Evolutionary conservation across 176 grass and related monocot genomes (phyloP), one percentile per base, ranked within the genome.

Genomic region (Leersia perrieri): DNA sequence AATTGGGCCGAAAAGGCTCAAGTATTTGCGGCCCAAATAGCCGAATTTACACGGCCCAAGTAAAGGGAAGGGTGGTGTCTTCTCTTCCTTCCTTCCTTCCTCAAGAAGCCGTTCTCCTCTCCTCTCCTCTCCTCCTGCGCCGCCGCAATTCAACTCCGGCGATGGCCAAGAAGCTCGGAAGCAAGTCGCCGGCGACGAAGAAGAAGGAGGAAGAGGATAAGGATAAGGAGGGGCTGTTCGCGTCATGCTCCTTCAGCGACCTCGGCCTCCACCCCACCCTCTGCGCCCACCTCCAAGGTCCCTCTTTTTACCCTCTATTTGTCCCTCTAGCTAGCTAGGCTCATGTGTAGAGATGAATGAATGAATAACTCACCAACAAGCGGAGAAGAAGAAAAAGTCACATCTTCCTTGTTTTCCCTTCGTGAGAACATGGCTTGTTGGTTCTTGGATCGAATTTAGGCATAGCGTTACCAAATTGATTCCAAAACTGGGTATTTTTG

Each of bases 221-320:
- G 5, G 82, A 67, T 9, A 39, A 16, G 25, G 75, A 73, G 32
- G 84, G 86, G 11, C 13, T 98, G 32, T 98, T 98, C 79, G 90
- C 88, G 11, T 88, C 92, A 1, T 89, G 90, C 63, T 89, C 90
- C 36, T 93, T 98, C 33, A 18, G 81, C 11, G 88, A 98, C 49
- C 95, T 95, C 72, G 92, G 90, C 2, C 88, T 98, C 63, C 83
- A 89, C 66, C 76, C 92, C 75, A 85, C 70, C 12, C 79, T 98
- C 31, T 94, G 95, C 69, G 81, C 89, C 51, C 92, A 98, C 80
- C 89, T 98, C 73, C 91, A 88, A 94, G 94, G 91, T 62, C 72
- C 38, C 60, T 61, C 9, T 6, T n/a, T n/a, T n/a, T n/a, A n/a
- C n/a, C n/a, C 3, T 20, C 42, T 29, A 25, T 1, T 0, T 22